Base-by-base conservation (phyloP, 768 basidiomycete genomes). In the Agaricus bisporus region DNA sequence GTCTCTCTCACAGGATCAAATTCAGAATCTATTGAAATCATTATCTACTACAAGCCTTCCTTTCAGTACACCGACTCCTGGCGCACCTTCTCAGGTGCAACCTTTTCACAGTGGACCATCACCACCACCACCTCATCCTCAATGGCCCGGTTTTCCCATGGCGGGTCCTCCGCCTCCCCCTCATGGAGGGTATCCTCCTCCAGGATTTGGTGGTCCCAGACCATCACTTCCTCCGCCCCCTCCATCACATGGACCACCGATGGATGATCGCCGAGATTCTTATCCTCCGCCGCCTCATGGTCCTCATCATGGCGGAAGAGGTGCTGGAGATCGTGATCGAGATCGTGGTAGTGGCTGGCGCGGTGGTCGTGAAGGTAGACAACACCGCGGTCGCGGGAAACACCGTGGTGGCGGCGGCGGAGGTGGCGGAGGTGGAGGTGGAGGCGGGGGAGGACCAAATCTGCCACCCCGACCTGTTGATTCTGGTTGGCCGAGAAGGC, bases 1-100 rank as follows among this genome's bases (percentile, higher is more conserved):
- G 5, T 74, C 82, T 35, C 75, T 91, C 14, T 87, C 86, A 2
- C 86, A 86, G 0, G 88, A 87, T 46, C 88, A 90, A 63, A 81
- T 91, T 36, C 82, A 86, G 56, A 66, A 77, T 45, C 80, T 90
- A 67, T 69, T 90, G 11, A 76, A 78, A 35, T 75, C 83, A 0
- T 72, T 91, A 15, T 73, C 77, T 1, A 69, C 46, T 11, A 41
- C 70, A 48, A 73, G 67, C 43, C 48, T 64, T 62, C 36, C 57
- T 63, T 41, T 48, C 56, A 62, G 56, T 65, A 52, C 60, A 49
- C 61, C 61, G 39, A 58, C 57, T 18, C 55, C 57, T 49, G 57
- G 59, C 29, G 50, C 54, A 18, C 43, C 50, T 41, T 46, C 59
- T 35, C 55, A 45, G 26, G 39, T 67, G 26, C 59, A 61, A 39